phyloP scores from a whole-genome alignment of 2,329 filamentous ascomycete species.

The Paraphaeosphaeria sporulosa region DNA sequence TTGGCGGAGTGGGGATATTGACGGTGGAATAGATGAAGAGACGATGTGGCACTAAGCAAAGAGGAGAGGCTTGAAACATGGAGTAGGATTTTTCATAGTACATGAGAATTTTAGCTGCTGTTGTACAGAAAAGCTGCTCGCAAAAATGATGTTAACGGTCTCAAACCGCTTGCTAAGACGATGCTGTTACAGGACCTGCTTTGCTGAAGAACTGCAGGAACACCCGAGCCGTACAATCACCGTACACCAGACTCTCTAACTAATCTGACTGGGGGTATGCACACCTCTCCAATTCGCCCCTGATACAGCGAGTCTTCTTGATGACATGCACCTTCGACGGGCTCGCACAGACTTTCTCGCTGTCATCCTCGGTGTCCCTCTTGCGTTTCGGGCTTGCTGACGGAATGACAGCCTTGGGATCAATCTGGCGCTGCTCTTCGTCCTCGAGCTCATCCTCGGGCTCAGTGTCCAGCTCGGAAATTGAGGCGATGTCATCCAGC shows the following conservation, averaged over 20 bases:
- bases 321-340: background rate
- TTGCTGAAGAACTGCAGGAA: background rate
- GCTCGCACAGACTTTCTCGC: background rate
- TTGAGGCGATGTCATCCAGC: background rate
- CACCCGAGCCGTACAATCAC: background rate
- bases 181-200: no score
- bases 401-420: background rate
- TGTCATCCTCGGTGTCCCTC: background rate
- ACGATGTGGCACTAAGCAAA: no score
- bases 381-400: slow-evolving; percentile 4
- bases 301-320: background rate
- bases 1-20: background rate
- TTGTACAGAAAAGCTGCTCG: no score
- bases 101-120: no score
- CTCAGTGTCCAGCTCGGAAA: background rate
- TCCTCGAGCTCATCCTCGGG: background rate
- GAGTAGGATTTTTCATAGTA: no score
- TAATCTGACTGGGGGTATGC: background rate
- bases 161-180: no score
- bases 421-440: background rate
- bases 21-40: no score
- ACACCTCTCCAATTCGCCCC: background rate
- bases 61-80: no score
- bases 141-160: no score
- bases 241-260: background rate